phyloP scores from a whole-genome alignment of 176 grass and related monocot genomes.

The Areca catechu region DNA sequence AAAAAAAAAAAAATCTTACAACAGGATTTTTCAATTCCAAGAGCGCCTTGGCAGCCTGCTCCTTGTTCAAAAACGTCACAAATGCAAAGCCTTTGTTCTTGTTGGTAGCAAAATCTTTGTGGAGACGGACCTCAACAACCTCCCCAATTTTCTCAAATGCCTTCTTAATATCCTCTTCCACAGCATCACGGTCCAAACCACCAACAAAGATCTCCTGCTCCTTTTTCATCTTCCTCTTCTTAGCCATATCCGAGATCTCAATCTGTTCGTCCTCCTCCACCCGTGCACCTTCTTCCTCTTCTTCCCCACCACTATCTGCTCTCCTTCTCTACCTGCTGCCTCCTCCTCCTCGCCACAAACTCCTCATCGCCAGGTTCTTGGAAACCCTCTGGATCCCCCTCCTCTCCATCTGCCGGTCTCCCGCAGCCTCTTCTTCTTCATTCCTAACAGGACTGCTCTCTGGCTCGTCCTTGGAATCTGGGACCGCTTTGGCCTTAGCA shows the following conservation, averaged over 20 bases:
- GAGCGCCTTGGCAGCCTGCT: constrained; percentile 44
- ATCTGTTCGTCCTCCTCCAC: constrained; percentile 38
- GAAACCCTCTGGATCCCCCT: constrained; percentile 7
- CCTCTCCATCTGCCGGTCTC: neutral
- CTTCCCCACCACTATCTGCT: constrained; percentile 2
- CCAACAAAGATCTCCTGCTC: constrained; percentile 74
- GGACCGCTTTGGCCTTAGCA: neutral
- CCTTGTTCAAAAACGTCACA: constrained; percentile 53
- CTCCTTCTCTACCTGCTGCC: constrained; percentile 1
- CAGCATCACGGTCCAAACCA: constrained; percentile 53
- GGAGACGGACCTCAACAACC: constrained; percentile 52
- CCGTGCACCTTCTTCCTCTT: constrained; percentile 8
- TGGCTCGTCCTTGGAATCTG: neutral
- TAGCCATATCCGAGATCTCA: constrained; percentile 42
- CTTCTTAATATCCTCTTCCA: constrained; percentile 51
- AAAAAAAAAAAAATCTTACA: constrained; percentile 28
- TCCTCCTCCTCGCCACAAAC: constrained; percentile 1
- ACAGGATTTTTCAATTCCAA: constrained; percentile 53
- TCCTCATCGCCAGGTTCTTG: constrained; percentile 14
- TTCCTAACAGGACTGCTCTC: neutral
- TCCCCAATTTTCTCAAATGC: constrained; percentile 41
- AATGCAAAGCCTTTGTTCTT: constrained; percentile 78
- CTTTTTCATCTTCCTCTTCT: constrained; percentile 47
- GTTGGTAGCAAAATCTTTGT: constrained; percentile 47
- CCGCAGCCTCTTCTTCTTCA: constrained; percentile 8